These are phyloP conservation scores for Solanum hybrid DNA, from an alignment of 305 asterid genomes.

Conservation along the genomic window DNA sequence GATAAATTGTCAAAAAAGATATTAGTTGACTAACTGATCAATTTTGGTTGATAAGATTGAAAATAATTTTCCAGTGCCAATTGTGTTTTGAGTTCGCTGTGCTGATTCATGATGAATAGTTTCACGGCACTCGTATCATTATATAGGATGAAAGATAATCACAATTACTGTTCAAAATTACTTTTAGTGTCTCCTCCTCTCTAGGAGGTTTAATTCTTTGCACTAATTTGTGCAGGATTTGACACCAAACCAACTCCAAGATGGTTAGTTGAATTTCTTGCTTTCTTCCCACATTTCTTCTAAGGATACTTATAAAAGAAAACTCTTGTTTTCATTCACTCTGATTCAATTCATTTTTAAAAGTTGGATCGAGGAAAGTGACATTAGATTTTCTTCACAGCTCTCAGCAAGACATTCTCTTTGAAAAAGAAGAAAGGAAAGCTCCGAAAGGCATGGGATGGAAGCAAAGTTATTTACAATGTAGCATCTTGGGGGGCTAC, in stretches of 20 bases:
- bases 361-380: constrained; percentile 2
- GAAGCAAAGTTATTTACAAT: constrained; percentile 85
- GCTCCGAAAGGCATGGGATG: constrained; percentile 96
- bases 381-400: constrained; percentile 43
- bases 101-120: background rate
- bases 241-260: constrained; percentile 93
- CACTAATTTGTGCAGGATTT: constrained; percentile 56
- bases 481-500: constrained; percentile 99
- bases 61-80: background rate
- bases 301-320: background rate
- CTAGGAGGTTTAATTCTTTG: background rate
- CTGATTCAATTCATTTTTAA: background rate
- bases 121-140: background rate
- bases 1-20: background rate
- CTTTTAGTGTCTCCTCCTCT: constrained; percentile 4
- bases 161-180: background rate
- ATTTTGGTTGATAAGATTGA: background rate
- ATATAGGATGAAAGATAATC: background rate
- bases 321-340: background rate
- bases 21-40: background rate
- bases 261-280: constrained; percentile 37
- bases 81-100: background rate
- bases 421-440: constrained; percentile 74
- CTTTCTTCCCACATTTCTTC: constrained; percentile 1
- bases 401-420: constrained; percentile 89